Base-by-base conservation (phyloP, 108 stramenopile species). In the Hondaea fermentalgiana region DNA sequence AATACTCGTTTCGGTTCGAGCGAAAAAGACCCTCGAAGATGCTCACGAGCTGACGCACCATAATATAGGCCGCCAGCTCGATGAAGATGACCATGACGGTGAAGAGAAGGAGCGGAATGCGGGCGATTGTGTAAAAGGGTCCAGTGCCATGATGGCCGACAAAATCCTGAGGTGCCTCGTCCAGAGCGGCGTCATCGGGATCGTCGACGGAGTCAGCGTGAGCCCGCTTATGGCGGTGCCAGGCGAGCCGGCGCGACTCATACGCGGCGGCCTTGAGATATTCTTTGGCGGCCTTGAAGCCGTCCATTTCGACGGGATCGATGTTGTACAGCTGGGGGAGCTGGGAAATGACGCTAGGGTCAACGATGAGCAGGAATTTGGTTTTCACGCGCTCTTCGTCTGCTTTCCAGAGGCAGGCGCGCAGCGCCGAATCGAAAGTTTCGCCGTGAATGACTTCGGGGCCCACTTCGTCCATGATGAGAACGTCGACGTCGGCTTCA, bases 381-480 rank as follows among this genome's bases (percentile, higher is more conserved):
- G 76, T 83, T 55, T 83, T 23, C 10, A 53, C 51, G 51, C 25
- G n/a, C 49, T 83, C 76, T 23, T 83, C 76, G 3, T 53, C 4
- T 12, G 76, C 76, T 23, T 83, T 83, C 76, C 76, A 83, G 23
- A 83, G 51, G 76, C 76, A 83, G 12, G 76, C 76, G 43, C 76
- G 19, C 49, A 83, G 76, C 4, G 76, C 76, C n/a, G 76, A 83
- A 23, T 83, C 76, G 51, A 83, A 28, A 1, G 76, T 28, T 45
- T 83, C 76, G 45, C 76, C 76, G 28, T 83, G 76, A 45, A 83
- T 83, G 76, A 83, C 76, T 23, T 83, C 76, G 45, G 76, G 76
- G 43, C 76, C 76, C 12, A 83, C n/a, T 45, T 83, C 76, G 51
- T 83, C 76, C 19, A 83, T 47, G 76, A 83, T 83, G 49, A 83